Percentiles rank a stretch among this genome's conserved stretches.
Conservation (phyloP, 2,329 filamentous ascomycete species). For the Triangularia setosa region DNA sequence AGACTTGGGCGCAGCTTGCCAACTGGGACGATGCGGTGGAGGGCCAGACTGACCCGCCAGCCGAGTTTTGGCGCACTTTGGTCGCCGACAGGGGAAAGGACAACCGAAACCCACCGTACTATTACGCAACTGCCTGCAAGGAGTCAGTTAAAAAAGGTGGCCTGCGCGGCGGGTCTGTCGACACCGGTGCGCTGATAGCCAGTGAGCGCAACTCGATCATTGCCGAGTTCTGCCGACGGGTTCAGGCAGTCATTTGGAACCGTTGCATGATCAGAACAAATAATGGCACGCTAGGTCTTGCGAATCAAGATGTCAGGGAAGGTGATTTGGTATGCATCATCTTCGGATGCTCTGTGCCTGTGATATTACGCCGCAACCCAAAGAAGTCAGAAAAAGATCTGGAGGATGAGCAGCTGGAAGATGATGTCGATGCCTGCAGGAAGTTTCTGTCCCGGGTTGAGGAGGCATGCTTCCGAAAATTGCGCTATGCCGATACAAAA, state of each 20-base stretch:
- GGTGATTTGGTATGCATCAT: neutral
- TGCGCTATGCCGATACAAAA: slow-evolving; percentile 25
- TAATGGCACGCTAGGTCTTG: neutral
- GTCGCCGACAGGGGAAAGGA: slow-evolving; percentile 27
- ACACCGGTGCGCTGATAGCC: slow-evolving; percentile 26
- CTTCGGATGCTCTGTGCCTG: neutral
- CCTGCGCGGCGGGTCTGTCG: slow-evolving; percentile 18
- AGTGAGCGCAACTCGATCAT: slow-evolving; percentile 29
- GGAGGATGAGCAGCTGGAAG: slow-evolving; percentile 15
- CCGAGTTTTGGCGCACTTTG: slow-evolving; percentile 27
- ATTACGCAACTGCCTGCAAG: slow-evolving; percentile 27
- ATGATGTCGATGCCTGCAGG: slow-evolving; percentile 23
- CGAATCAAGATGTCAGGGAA: neutral
- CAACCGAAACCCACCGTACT: slow-evolving; percentile 26
- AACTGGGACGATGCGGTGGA: slow-evolving; percentile 18
- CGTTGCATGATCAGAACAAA: slow-evolving; percentile 25
- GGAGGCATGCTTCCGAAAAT: slow-evolving; percentile 19
- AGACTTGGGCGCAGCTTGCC: slow-evolving; percentile 23
- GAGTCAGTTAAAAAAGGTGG: slow-evolving; percentile 27
- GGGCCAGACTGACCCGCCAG: slow-evolving; percentile 19
- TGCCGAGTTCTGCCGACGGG: slow-evolving; percentile 27
- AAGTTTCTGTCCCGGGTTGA: neutral
- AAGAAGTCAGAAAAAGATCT: neutral
- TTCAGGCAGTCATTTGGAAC: slow-evolving; percentile 30
- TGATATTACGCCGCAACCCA: neutral